These are phyloP conservation scores for Endocarpon pusillum DNA, from an alignment of 495 filamentous ascomycete species.

Conservation along the genomic window DNA sequence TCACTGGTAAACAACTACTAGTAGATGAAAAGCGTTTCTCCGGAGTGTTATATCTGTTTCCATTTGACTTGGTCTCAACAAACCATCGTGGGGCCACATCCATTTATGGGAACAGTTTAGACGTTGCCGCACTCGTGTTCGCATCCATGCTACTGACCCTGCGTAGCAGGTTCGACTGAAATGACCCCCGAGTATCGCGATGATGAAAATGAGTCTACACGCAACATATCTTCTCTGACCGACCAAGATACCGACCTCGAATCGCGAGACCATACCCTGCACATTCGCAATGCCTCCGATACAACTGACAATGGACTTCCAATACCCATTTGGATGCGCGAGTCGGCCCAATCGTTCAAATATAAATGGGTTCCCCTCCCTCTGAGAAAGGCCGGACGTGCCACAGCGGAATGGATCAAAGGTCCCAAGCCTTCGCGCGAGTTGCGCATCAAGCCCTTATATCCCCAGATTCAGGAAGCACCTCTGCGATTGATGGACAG, in stretches of 20 bases:
- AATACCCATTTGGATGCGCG: constrained; percentile 34
- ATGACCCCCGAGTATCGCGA: too few relatives aligned
- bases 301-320: constrained; percentile 4
- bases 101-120: too few relatives aligned
- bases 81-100: too few relatives aligned
- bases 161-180: too few relatives aligned
- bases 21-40: too few relatives aligned
- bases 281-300: constrained; percentile 6
- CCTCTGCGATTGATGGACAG: constrained; percentile 45
- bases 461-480: constrained; percentile 49
- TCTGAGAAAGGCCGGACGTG: constrained; percentile 28
- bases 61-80: too few relatives aligned
- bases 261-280: constrained; percentile 22
- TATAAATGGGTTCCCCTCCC: constrained; percentile 37
- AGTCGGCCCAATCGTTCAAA: constrained; percentile 34
- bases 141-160: too few relatives aligned
- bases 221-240: constrained; percentile 19
- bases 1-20: too few relatives aligned
- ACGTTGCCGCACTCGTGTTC: too few relatives aligned
- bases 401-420: constrained; percentile 44
- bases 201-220: constrained; percentile 18
- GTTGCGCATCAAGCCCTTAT: constrained; percentile 49
- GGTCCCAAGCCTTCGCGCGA: constrained; percentile 49
- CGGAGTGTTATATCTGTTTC: too few relatives aligned
- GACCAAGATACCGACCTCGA: constrained; percentile 23